Conservation (phyloP, 2,329 filamentous ascomycete species). For the Paecilomyces dactylethromorphus region DNA sequence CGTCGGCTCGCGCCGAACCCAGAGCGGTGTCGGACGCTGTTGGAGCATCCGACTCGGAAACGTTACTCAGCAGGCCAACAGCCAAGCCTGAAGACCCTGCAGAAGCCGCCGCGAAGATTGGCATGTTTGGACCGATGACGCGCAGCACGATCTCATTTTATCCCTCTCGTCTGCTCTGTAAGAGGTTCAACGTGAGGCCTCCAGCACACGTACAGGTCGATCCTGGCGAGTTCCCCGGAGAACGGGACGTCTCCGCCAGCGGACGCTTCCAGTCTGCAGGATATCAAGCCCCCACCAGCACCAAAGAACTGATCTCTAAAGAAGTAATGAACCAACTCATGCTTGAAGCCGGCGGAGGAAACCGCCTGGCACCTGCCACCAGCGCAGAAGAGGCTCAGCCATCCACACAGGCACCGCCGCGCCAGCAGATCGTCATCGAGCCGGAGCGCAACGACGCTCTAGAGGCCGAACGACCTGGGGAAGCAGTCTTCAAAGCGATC, state of each 20-base stretch:
- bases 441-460: conserved; percentile 71
- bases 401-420: conserved; percentile 3
- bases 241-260: conserved; percentile 15
- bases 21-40: conserved; percentile 32
- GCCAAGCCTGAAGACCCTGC: conserved; percentile 66
- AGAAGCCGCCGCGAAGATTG: conserved; percentile 77
- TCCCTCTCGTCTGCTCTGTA: conserved; percentile 81
- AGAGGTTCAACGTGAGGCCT: conserved; percentile 81
- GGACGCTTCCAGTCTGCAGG: conserved; percentile 25
- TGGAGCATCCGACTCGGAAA: conserved; percentile 19
- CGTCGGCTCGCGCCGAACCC: conserved; percentile 46
- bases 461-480: conserved; percentile 66
- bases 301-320: conserved; percentile 46
- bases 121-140: conserved; percentile 91
- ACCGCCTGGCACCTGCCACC: conserved; percentile 3
- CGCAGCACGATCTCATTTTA: conserved; percentile 65
- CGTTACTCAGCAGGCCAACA: conserved; percentile 42
- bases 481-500: conserved; percentile 82
- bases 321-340: conserved; percentile 51
- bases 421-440: conserved; percentile 47
- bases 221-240: conserved; percentile 32
- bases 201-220: conserved; percentile 62
- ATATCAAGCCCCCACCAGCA: conserved; percentile 23
- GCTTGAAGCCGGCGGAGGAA: conserved; percentile 33
- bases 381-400: conserved; percentile 6